These are phyloP conservation scores for Cokeromyces recurvatus DNA, from an alignment of 371 early-diverging fungal species.

Conservation along the genomic window DNA sequence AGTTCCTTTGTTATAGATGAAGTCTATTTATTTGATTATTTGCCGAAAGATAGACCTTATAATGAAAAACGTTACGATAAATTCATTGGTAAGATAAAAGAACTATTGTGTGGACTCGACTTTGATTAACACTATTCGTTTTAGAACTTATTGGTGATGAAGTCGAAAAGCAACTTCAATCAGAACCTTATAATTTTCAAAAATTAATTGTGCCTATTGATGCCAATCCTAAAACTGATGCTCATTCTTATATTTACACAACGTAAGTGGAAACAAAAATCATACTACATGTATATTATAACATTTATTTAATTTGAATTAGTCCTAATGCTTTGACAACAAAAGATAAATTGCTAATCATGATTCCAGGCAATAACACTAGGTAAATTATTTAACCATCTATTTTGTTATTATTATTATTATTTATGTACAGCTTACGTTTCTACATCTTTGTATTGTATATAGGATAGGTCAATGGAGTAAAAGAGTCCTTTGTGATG, in stretches of 20 bases:
- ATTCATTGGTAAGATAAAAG: slow-evolving; percentile 27
- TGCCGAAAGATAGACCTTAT: slow-evolving; percentile 31
- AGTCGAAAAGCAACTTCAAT: slow-evolving; percentile 28
- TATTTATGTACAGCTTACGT: too few relatives aligned
- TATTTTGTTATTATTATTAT: too few relatives aligned
- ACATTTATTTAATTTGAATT: neutral
- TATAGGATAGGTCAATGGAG: slow-evolving; percentile 46
- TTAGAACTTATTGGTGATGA: slow-evolving; percentile 35
- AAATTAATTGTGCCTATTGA: slow-evolving; percentile 28
- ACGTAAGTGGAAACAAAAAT: too few relatives aligned
- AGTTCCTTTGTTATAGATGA: too few relatives aligned
- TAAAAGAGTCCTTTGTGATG: slow-evolving; percentile 40
- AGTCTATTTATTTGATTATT: slow-evolving; percentile 32
- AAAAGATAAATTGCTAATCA: slow-evolving; percentile 30
- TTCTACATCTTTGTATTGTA: too few relatives aligned
- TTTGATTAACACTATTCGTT: too few relatives aligned
- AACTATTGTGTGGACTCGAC: too few relatives aligned
- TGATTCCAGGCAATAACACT: slow-evolving; percentile 38
- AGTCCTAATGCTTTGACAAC: slow-evolving; percentile 46
- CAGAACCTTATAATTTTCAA: slow-evolving; percentile 24
- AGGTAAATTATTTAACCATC: too few relatives aligned
- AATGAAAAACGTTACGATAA: slow-evolving; percentile 39
- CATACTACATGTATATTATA: too few relatives aligned
- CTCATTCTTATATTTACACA: slow-evolving; percentile 38
- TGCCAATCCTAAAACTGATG: slow-evolving; percentile 29